Evolutionary conservation across 257 asterid species (phyloP).

Genomic region (Prunella vulgaris): DNA sequence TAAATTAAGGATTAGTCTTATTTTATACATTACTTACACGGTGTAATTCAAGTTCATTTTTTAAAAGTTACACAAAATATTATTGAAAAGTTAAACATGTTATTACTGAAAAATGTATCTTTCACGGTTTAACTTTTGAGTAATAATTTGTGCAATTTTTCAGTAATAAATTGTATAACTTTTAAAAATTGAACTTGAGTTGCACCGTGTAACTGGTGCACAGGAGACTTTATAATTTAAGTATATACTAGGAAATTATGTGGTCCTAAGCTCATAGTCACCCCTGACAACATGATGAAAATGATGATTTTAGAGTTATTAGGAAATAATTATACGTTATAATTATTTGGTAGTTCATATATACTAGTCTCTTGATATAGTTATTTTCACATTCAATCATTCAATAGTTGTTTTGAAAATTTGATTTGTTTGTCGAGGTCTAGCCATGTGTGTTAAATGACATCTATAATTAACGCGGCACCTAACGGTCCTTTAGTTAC

Average conservation of each 20-base stretch:
- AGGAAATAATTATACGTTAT: background rate
- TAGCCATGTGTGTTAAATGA: background rate
- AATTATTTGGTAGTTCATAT: background rate
- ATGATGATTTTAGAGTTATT: background rate
- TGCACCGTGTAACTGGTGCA: too few species aligned
- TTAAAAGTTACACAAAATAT: too few species aligned
- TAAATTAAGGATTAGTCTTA: too few species aligned
- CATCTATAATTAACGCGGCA: background rate
- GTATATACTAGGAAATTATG: background rate
- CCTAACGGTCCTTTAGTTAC: background rate
- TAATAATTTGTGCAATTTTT: too few species aligned
- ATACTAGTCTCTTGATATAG: background rate
- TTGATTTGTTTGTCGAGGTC: background rate
- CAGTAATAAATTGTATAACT: too few species aligned
- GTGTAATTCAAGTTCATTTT: too few species aligned
- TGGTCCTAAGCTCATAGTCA: background rate
- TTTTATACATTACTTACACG: too few species aligned
- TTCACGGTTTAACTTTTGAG: too few species aligned
- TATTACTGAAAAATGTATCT: too few species aligned
- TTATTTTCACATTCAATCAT: background rate
- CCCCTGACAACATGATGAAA: conserved; percentile 3
- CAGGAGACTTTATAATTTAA: too few species aligned
- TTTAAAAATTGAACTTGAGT: too few species aligned
- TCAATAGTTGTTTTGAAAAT: background rate
- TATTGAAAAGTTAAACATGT: too few species aligned